Conservation (phyloP, 148 eudicot species). For the Rhododendron mucronatum region DNA sequence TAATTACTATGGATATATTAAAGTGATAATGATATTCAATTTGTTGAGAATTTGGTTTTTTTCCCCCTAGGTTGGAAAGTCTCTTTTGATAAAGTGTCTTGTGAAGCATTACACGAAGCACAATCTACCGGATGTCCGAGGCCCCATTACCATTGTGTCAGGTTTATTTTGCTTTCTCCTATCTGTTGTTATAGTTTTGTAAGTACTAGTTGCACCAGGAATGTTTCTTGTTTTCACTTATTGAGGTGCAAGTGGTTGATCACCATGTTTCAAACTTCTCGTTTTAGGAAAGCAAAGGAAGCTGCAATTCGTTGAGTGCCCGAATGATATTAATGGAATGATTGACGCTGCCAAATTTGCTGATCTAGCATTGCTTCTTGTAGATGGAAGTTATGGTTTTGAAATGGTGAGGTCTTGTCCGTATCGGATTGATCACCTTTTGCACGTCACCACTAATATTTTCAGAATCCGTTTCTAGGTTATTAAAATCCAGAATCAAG, state of each 20-base stretch:
- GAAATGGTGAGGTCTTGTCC: slow-evolving; percentile 73
- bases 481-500: neutral
- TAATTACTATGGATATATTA: neutral
- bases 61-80: slow-evolving; percentile 72
- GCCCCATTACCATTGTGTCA: slow-evolving; percentile 84
- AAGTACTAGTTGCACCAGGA: neutral
- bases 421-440: neutral
- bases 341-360: slow-evolving; percentile 93
- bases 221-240: neutral
- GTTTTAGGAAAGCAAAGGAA: slow-evolving; percentile 76
- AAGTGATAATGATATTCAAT: neutral
- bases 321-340: slow-evolving; percentile 95
- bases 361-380: slow-evolving; percentile 81
- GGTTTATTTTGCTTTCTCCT: slow-evolving; percentile 34
- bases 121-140: slow-evolving; percentile 80
- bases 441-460: neutral
- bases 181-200: neutral
- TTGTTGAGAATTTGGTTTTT: slow-evolving; percentile 1
- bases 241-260: slow-evolving; percentile 6
- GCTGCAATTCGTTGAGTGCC: slow-evolving; percentile 90
- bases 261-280: neutral
- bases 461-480: neutral
- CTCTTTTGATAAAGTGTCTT: slow-evolving; percentile 74
- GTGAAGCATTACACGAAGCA: slow-evolving; percentile 90
- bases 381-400: slow-evolving; percentile 94